Evolutionary conservation across 2,329 filamentous ascomycete species (phyloP), one percentile per base, ranked within the genome.

Genomic region (Lasiodiplodia citricola): DNA sequence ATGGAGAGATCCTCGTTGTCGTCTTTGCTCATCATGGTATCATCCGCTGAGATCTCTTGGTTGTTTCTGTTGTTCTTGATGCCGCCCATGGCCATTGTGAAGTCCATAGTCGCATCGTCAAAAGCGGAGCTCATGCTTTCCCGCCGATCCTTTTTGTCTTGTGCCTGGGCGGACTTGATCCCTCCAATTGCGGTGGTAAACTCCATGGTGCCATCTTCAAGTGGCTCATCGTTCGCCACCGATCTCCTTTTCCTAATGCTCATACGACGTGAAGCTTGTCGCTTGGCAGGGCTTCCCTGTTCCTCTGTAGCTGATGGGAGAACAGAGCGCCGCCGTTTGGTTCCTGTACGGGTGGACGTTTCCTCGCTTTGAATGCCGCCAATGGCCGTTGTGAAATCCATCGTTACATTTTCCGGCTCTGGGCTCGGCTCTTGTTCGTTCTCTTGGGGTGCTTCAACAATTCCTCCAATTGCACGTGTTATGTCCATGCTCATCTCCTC

Each of bases 401-500:
- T 84, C 35, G 83, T 85, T 70, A 82, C 81, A 68, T 86, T 84
- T 8, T 81, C 83, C 25, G 76, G 71, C 8, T 78, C 79, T 18
- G 83, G 80, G 70, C 77, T 79, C 47, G 77, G 75, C 3, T 73
- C 56, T 54, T 72, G 66, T 62, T 81, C 82, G 4, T 28, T 18
- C 31, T 75, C 70, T 10, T 78, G 69, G 60, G 79, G 74, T 38
- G 80, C 84, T 5, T 85, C 82, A 23, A 97, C 80, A 66, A 98
- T 97, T 3, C 90, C 88, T 10, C 95, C 95, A 66, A 97, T 84
- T 10, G 89, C 92, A 67, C 88, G 89, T 2, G 95, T 97, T 8
- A 97, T 92, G 74, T 98, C 95, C 95, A 98, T 97, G 25, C 93
- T 96, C 85, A 96, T 90, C 50, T 94, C 92, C 71, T 88, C 87